Percentiles rank a stretch among this genome's conserved stretches.
These are phyloP conservation scores for Globisporangium cederbergense DNA, from an alignment of 352 stramenopile species.

Conservation along the genomic window DNA sequence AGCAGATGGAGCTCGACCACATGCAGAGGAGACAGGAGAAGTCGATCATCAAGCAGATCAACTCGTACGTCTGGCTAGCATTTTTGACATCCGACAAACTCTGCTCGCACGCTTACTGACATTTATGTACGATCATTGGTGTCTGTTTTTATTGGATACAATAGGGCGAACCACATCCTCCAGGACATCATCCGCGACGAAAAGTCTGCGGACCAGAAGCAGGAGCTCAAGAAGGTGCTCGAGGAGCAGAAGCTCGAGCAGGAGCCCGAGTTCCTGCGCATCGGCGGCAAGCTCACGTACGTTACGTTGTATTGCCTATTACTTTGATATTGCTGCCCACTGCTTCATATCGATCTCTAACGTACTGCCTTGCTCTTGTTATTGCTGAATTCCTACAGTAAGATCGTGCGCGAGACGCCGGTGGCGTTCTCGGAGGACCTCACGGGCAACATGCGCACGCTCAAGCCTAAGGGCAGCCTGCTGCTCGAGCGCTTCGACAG, in stretches of 20 bases:
- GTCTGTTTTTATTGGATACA: slow-evolving; percentile 13
- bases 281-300: slow-evolving; percentile 74
- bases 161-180: slow-evolving; percentile 64
- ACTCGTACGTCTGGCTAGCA: slow-evolving; percentile 44
- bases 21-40: slow-evolving; percentile 58
- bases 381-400: slow-evolving; percentile 28
- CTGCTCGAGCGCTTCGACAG: slow-evolving; percentile 83
- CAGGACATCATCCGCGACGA: slow-evolving; percentile 67
- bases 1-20: slow-evolving; percentile 75
- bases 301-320: slow-evolving; percentile 12
- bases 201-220: slow-evolving; percentile 56
- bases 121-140: not conserved
- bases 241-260: slow-evolving; percentile 74
- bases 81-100: not conserved
- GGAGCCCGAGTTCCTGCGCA: slow-evolving; percentile 57
- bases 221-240: slow-evolving; percentile 74
- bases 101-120: not conserved
- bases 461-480: slow-evolving; percentile 79
- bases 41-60: slow-evolving; percentile 85
- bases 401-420: slow-evolving; percentile 63
- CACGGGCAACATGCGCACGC: slow-evolving; percentile 68
- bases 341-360: not conserved
- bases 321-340: not conserved
- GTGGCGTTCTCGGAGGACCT: slow-evolving; percentile 82
- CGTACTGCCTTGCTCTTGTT: slow-evolving; percentile 8